These are phyloP conservation scores for Daldinia eschscholtzii DNA, from an alignment of 2,329 filamentous ascomycete species.

Conservation along the genomic window DNA sequence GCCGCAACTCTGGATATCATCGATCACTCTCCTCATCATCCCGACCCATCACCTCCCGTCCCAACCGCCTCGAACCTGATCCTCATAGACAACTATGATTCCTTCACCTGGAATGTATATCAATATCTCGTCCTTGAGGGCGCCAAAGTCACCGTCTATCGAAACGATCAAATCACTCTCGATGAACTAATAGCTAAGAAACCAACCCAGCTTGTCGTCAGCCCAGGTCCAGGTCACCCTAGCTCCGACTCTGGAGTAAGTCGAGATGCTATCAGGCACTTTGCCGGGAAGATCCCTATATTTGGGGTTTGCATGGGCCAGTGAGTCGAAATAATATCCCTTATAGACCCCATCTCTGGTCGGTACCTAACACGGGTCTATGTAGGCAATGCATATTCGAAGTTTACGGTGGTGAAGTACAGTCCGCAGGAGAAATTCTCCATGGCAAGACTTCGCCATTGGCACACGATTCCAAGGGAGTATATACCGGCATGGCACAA, in stretches of 20 bases:
- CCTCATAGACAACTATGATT: conserved; percentile 99
- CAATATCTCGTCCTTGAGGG: conserved; percentile 98
- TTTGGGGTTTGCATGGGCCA: conserved; percentile 99
- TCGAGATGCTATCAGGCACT: conserved; percentile 89
- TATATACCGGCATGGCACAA: conserved; percentile 85
- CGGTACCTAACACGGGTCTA: conserved; percentile 32
- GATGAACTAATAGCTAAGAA: conserved; percentile 85
- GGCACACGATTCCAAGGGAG: conserved; percentile 90
- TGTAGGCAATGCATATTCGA: conserved; percentile 92
- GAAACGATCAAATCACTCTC: conserved; percentile 91
- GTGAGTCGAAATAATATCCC: conserved; percentile 62
- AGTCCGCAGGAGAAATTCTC: conserved; percentile 93
- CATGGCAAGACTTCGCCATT: conserved; percentile 97
- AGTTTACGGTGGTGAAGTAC: conserved; percentile 90
- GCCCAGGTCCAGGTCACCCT: conserved; percentile 94
- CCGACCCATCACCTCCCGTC: conserved; percentile 78
- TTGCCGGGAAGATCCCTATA: conserved; percentile 93
- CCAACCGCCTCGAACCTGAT: conserved; percentile 89
- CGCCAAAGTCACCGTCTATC: conserved; percentile 86
- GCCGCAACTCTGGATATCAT: conserved; percentile 62
- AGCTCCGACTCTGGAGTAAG: conserved; percentile 92
- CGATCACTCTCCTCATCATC: conserved; percentile 90
- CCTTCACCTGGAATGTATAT: conserved; percentile 99
- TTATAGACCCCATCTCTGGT: not conserved
- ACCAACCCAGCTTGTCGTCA: conserved; percentile 94